Evolutionary conservation across 345 rosid genomes (phyloP), one percentile per base, ranked within the genome.

Genomic region (Leavenworthia alabamica): DNA sequence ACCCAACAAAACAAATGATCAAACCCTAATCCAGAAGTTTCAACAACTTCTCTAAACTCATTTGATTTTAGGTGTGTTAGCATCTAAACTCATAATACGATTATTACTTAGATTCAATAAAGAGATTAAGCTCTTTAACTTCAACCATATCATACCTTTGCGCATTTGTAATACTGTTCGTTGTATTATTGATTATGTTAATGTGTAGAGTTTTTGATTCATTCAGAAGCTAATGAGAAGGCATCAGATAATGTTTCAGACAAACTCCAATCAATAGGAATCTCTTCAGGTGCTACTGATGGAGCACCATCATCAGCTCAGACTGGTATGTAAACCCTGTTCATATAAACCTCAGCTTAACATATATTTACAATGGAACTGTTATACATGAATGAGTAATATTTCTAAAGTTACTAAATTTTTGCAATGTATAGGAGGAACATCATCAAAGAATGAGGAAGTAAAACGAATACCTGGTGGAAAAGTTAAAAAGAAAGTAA

Each of bases 401-500:
- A 6, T 28, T 22, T n/a, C 0, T 49, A 35, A 24, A 37, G 20
- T 36, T 36, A 15, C 49, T 43, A 51, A 8, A 7, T 22, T 39
- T 50, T 44, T 28, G 40, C 1, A 17, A 17, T 22, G 10, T 73
- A 39, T 68, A 81, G 95, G 82, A 59, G 72, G 61, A 31, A 65
- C 82, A 11, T n/a, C 82, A 11, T 62, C 84, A 27, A 88, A 81
- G 74, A 78, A 68, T 63, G 96, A 83, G 65, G 95, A 82, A 73
- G 96, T 89, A 13, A 92, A 89, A 61, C 93, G 94, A 28, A 93
- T 89, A 27, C 96, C 98, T 32, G 97, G 97, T 29, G 97, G 96
- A 17, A 92, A 92, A 76, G 19, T 89, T 16, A 89, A 92, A 85
- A 92, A 86, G 82, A 92, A 92, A 83, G 98, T 92, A 70, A 79